Percentiles rank a stretch among this genome's conserved stretches.
Evolutionary conservation across 2,329 filamentous ascomycete genomes (phyloP).

Genomic region (Pseudogymnoascus sp.): DNA sequence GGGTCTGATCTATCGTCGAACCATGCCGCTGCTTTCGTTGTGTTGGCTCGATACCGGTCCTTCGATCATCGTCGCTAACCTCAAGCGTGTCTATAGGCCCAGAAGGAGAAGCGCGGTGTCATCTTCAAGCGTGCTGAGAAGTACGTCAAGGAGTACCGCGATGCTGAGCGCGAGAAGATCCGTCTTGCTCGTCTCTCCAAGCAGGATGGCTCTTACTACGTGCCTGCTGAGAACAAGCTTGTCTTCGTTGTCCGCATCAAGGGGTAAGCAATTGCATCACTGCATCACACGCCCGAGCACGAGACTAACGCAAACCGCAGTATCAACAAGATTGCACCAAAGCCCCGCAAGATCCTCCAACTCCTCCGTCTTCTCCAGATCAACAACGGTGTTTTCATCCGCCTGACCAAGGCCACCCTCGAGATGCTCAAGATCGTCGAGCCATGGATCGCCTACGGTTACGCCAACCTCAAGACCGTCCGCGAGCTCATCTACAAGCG

Average conservation of each 20-base stretch:
- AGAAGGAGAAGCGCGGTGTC: constrained; percentile 96
- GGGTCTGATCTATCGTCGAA: constrained; percentile 66
- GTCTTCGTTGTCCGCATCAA: constrained; percentile 99
- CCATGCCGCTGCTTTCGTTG: constrained; percentile 17
- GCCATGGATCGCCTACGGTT: constrained; percentile 98
- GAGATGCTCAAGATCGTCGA: constrained; percentile 98
- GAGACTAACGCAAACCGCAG: constrained; percentile 36
- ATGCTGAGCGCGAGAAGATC: constrained; percentile 97
- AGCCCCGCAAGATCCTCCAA: constrained; percentile 99
- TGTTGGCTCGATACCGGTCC: constrained; percentile 14
- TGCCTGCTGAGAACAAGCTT: constrained; percentile 90
- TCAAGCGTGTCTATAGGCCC: constrained; percentile 55
- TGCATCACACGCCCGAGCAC: constrained; percentile 10
- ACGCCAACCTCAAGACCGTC: constrained; percentile 98
- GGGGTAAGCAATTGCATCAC: constrained; percentile 51
- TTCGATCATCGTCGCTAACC: constrained; percentile 32
- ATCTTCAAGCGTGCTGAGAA: constrained; percentile 99
- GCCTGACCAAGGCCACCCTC: constrained; percentile 91
- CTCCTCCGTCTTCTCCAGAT: constrained; percentile 99
- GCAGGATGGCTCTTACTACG: constrained; percentile 87
- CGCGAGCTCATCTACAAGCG: constrained; percentile 99
- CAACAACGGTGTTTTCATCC: constrained; percentile 99
- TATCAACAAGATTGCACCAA: constrained; percentile 99
- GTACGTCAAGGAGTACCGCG: constrained; percentile 99
- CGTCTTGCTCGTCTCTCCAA: constrained; percentile 84